Conservation (phyloP, 2,329 filamentous ascomycete species). For the Claviceps africana region DNA sequence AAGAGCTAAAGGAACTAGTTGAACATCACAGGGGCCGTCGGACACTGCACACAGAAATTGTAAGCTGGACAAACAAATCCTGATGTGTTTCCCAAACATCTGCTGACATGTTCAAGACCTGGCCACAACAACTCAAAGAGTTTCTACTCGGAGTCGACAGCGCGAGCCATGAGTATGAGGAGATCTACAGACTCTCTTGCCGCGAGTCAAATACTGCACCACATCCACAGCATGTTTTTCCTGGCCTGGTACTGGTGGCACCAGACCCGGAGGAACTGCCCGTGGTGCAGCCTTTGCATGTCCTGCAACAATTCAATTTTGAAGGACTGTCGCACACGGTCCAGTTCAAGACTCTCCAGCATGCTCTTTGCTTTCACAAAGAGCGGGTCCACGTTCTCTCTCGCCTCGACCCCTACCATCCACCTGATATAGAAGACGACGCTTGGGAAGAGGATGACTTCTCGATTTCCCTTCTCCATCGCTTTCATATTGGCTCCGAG, state of each 20-base stretch:
- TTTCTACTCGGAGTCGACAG: too few species aligned
- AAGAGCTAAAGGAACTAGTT: background rate
- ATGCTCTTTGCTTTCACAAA: slow-evolving; percentile 20
- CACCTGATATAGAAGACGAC: slow-evolving; percentile 7
- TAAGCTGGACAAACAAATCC: background rate
- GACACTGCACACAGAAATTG: background rate
- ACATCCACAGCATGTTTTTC: slow-evolving; percentile 5
- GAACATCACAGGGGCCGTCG: background rate
- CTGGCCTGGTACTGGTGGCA: slow-evolving; percentile 4
- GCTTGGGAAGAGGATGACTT: background rate
- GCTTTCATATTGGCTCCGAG: slow-evolving; percentile 24
- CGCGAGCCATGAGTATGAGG: too few species aligned
- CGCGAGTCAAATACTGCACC: slow-evolving; percentile 11
- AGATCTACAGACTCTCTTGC: slow-evolving; percentile 8
- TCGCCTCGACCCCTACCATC: slow-evolving; percentile 24
- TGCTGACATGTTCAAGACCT: background rate
- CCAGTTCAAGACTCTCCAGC: slow-evolving; percentile 22
- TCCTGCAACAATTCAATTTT: background rate
- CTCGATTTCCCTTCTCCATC: slow-evolving; percentile 15
- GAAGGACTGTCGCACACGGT: slow-evolving; percentile 6
- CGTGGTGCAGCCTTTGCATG: background rate
- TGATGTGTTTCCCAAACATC: background rate
- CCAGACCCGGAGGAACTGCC: background rate
- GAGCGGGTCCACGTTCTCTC: slow-evolving; percentile 29
- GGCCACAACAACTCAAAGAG: background rate